phyloP scores from a whole-genome alignment of 2,329 filamentous ascomycete species.

The Colletotrichum liriopes region DNA sequence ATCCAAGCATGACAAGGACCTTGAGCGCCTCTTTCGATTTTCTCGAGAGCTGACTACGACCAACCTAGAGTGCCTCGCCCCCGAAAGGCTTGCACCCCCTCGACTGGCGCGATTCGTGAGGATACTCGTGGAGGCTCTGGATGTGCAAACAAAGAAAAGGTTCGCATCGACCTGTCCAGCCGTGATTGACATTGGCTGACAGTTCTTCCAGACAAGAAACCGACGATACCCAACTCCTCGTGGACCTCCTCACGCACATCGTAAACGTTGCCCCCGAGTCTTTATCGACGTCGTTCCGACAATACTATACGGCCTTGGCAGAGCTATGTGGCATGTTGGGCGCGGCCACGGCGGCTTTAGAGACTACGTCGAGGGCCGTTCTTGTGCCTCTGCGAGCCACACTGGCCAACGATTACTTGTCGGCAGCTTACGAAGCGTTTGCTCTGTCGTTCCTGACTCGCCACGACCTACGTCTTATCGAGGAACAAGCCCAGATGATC shows the following conservation, averaged over 20 bases:
- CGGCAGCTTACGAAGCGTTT: conserved; percentile 54
- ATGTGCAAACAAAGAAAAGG: conserved; percentile 33
- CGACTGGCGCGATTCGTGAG: conserved; percentile 55
- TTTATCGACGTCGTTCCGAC: conserved; percentile 47
- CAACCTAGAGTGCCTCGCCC: conserved; percentile 55
- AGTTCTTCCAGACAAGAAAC: conserved; percentile 41
- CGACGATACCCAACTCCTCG: conserved; percentile 50
- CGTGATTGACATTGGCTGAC: not conserved
- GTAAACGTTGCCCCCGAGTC: conserved; percentile 49
- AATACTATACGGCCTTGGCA: conserved; percentile 60
- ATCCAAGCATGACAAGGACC: conserved; percentile 60
- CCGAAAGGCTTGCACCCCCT: conserved; percentile 48
- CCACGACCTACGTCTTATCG: conserved; percentile 57
- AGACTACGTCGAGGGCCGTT: conserved; percentile 45
- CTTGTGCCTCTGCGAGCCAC: conserved; percentile 42
- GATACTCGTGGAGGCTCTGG: conserved; percentile 55
- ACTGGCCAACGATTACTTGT: conserved; percentile 32
- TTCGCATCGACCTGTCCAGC: not conserved
- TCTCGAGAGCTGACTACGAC: conserved; percentile 58
- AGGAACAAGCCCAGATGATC: conserved; percentile 56
- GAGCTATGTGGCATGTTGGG: conserved; percentile 48
- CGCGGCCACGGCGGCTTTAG: conserved; percentile 36
- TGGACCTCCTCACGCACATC: conserved; percentile 56
- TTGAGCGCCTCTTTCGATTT: conserved; percentile 63
- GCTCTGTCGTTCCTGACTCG: conserved; percentile 57